Base-by-base conservation (phyloP, 2,329 filamentous ascomycete species). In the Scedosporium aurantiacum region DNA sequence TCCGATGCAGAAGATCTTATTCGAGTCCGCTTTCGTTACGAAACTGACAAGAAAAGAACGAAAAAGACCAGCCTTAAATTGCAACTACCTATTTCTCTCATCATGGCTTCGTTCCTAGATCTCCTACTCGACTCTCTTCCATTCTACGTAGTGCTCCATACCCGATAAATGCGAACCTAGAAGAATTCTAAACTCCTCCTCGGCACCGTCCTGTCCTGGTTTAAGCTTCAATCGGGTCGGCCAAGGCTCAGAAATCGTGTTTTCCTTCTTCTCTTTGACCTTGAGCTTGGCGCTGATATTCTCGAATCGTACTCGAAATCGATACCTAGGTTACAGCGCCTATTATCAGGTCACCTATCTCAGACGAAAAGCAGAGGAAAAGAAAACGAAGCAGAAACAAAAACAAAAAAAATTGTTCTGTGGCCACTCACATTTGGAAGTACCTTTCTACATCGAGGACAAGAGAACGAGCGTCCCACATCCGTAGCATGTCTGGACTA, bases 231-330 rank as follows among this genome's bases (percentile, higher is more conserved):
- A 16, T 6, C 12, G n/a, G 5, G 14, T 25, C n/a, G 50, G 50
- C 50, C 50, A 55, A 47, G 43, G n/a, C 43, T 47, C 43, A 14
- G 7, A n/a, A 47, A 47, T 47, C 43, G 43, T 47, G 18, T 61
- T 59, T 6, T 70, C 62, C 10, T 63, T 62, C 28, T 67, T 70
- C 16, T 67, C 57, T 4, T 62, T 65, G 0, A 66, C 66, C 0
- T 60, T 63, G 43, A 70, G 28, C 3, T 71, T 70, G 1, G 68
- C 65, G 4, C 78, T 73, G 8, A 55, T 55, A 16, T 55, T 28
- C 23, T 25, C 25, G 23, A 23, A 55, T 16, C 21, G 23, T 55
- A 16, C 50, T 47, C 16, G 16, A 2, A 16, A 47, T 21, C 43
- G 43, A 47, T 16, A 55, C 16, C 23, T 52, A 16, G 12, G 45